These are phyloP conservation scores for Exophiala mesophila DNA, from an alignment of 2,329 filamentous ascomycete species.

Conservation along the genomic window DNA sequence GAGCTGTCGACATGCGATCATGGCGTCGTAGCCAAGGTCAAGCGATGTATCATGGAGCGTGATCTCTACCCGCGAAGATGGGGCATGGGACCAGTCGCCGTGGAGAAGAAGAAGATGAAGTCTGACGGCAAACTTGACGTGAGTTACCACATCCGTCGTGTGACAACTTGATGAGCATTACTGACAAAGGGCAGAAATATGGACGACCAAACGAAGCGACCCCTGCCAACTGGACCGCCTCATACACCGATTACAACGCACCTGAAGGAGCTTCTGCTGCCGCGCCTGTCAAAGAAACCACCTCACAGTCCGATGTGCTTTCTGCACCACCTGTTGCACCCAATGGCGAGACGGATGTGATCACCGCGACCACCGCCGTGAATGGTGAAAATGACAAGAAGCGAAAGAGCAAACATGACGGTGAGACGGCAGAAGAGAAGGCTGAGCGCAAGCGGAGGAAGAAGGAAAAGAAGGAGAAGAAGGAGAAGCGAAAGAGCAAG, in stretches of 20 bases:
- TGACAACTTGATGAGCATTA: slow-evolving; percentile 1
- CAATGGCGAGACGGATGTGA: slow-evolving; percentile 33
- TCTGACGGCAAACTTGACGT: slow-evolving; percentile 91
- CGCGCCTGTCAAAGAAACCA: slow-evolving; percentile 43
- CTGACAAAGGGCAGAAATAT: slow-evolving; percentile 74
- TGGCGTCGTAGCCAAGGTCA: slow-evolving; percentile 96
- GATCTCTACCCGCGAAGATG: slow-evolving; percentile 95
- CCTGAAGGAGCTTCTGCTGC: slow-evolving; percentile 47
- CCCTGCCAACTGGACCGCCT: slow-evolving; percentile 83
- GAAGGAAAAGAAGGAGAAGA: slow-evolving; percentile 53
- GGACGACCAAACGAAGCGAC: slow-evolving; percentile 89
- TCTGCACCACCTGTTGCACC: slow-evolving; percentile 28
- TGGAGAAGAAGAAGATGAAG: slow-evolving; percentile 99
- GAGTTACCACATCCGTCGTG: slow-evolving; percentile 28
- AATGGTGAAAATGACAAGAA: slow-evolving; percentile 44
- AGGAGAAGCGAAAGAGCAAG: slow-evolving; percentile 32
- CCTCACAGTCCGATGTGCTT: slow-evolving; percentile 35
- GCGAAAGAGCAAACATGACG: slow-evolving; percentile 53
- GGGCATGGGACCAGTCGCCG: slow-evolving; percentile 87
- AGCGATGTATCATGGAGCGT: slow-evolving; percentile 99
- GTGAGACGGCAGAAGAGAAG: slow-evolving; percentile 47
- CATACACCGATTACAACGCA: slow-evolving; percentile 84
- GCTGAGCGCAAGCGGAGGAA: slow-evolving; percentile 48
- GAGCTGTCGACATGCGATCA: slow-evolving; percentile 97
- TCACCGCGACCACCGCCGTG: slow-evolving; percentile 31